These are phyloP conservation scores for Ophiostoma novo-ulmi DNA, from an alignment of 2,329 filamentous ascomycete species.

Conservation along the genomic window DNA sequence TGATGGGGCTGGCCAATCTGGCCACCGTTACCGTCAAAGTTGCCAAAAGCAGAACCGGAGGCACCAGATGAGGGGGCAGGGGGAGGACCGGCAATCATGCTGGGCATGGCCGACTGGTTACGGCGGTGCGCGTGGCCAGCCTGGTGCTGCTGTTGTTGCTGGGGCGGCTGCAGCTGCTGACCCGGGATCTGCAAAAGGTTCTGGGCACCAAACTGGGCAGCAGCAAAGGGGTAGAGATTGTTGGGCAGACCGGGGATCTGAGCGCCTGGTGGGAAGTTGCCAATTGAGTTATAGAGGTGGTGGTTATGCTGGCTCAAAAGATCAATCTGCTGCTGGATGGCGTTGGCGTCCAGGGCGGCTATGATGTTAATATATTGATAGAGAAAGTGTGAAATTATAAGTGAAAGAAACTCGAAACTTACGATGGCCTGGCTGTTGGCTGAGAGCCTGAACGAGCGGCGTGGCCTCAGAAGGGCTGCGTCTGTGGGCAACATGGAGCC, in stretches of 20 bases:
- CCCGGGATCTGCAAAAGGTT: slow-evolving; percentile 56
- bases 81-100: slow-evolving; percentile 81
- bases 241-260: slow-evolving; percentile 37
- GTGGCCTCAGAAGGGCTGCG: slow-evolving; percentile 96
- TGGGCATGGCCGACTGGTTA: slow-evolving; percentile 94
- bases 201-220: slow-evolving; percentile 62
- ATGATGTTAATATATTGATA: not conserved
- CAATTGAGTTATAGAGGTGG: slow-evolving; percentile 54
- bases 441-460: slow-evolving; percentile 86
- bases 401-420: not conserved
- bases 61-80: slow-evolving; percentile 89
- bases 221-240: not conserved
- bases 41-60: slow-evolving; percentile 71
- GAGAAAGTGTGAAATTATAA: not conserved
- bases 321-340: slow-evolving; percentile 97
- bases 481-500: slow-evolving; percentile 94
- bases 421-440: slow-evolving; percentile 7
- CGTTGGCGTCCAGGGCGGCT: slow-evolving; percentile 82
- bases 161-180: slow-evolving; percentile 68
- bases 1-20: slow-evolving; percentile 5
- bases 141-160: slow-evolving; percentile 65
- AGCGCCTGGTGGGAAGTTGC: slow-evolving; percentile 31
- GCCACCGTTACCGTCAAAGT: slow-evolving; percentile 51
- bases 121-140: slow-evolving; percentile 83
- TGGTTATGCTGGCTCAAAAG: slow-evolving; percentile 96